These are phyloP conservation scores for Mallotus repandus DNA, from an alignment of 441 rosid genomes.

Conservation along the genomic window DNA sequence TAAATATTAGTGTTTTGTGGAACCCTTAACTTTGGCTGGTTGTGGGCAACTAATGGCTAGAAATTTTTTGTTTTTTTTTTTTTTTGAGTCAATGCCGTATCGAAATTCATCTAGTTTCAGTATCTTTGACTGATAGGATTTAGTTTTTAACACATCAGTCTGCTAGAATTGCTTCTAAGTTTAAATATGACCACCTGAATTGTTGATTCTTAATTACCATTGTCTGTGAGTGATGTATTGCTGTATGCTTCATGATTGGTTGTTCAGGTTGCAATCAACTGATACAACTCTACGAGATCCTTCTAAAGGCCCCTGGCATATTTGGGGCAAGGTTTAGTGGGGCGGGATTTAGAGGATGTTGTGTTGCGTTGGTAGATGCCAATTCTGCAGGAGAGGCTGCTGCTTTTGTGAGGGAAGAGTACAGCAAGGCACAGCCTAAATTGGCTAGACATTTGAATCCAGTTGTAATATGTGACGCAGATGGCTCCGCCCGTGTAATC, in stretches of 20 bases:
- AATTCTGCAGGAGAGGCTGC: slow-evolving; percentile 63
- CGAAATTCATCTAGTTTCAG: no score
- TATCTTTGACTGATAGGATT: no score
- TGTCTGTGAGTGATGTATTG: not conserved
- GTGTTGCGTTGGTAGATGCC: slow-evolving; percentile 71
- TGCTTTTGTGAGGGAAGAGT: slow-evolving; percentile 56
- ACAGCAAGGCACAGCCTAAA: slow-evolving; percentile 61
- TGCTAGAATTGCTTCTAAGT: not conserved
- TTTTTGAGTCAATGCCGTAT: no score
- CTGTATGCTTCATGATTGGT: not conserved
- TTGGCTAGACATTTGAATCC: slow-evolving; percentile 48
- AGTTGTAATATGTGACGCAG: slow-evolving; percentile 71
- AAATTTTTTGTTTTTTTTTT: no score
- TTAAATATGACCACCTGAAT: no score
- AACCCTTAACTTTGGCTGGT: not conserved
- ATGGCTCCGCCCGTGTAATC: slow-evolving; percentile 63
- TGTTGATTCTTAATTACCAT: not conserved
- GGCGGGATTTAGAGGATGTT: slow-evolving; percentile 94
- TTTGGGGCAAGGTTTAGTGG: slow-evolving; percentile 91
- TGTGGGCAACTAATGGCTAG: no score
- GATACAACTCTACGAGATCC: slow-evolving; percentile 69
- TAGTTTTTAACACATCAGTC: not conserved
- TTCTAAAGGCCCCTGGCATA: slow-evolving; percentile 71
- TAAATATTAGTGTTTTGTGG: not conserved
- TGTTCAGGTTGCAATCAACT: slow-evolving; percentile 77